Conservation (phyloP, 352 stramenopile species). For the Pilasporangium apinafurcum region DNA sequence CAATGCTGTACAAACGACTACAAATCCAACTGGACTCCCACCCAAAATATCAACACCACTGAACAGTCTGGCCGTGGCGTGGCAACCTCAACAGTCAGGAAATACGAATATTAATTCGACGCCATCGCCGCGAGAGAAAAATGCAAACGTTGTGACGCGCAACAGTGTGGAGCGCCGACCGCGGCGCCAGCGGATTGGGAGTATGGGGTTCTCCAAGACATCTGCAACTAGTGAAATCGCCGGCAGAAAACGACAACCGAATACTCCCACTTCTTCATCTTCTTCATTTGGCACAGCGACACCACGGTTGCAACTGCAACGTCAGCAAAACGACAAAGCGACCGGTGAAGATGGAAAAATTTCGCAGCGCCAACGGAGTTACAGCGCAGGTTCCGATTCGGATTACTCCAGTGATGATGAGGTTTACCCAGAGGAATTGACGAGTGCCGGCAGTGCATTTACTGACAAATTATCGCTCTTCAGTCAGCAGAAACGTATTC, state of each 20-base stretch:
- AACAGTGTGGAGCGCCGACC: conserved; percentile 19
- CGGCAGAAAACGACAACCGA: conserved; percentile 10
- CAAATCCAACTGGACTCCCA: conserved; percentile 1
- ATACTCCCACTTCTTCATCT: conserved; percentile 8
- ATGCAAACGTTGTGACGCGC: background rate
- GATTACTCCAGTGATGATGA: conserved; percentile 56
- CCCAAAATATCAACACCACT: background rate
- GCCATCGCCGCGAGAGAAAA: conserved; percentile 2
- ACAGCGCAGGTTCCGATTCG: conserved; percentile 31
- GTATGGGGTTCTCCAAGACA: conserved; percentile 27
- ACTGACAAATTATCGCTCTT: conserved; percentile 65
- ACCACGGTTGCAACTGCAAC: background rate
- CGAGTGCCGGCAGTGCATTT: conserved; percentile 41
- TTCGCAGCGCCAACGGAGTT: conserved; percentile 24
- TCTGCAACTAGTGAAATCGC: background rate
- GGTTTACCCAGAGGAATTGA: conserved; percentile 47
- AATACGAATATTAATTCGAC: background rate
- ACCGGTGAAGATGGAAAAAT: background rate
- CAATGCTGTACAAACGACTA: background rate
- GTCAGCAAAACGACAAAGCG: conserved; percentile 8
- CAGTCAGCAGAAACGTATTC: conserved; percentile 76
- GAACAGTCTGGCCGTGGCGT: no score
- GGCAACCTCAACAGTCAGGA: background rate
- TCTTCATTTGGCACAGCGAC: background rate
- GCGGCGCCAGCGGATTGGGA: conserved; percentile 47